Conservation (phyloP, 352 stramenopile genomes). For the Phytopythium ostracodes region DNA sequence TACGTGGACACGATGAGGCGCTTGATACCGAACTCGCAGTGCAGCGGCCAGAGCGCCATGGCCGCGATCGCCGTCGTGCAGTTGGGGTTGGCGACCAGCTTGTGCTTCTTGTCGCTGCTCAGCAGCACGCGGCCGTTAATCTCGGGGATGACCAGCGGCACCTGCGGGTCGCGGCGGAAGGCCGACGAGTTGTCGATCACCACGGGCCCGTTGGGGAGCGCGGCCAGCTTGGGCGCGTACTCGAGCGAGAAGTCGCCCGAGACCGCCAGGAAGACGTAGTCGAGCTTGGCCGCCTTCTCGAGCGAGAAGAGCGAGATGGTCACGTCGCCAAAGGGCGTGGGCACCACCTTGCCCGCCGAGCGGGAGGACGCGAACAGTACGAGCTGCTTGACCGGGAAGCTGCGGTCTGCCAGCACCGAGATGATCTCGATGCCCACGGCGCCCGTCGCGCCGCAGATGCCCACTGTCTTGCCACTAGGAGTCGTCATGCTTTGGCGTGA, state of each 20-base stretch:
- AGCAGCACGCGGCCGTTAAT: slow-evolving; percentile 91
- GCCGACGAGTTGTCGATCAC: slow-evolving; percentile 99
- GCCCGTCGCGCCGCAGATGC: slow-evolving; percentile 85
- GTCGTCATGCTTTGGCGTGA: slow-evolving; percentile 34
- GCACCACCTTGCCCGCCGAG: slow-evolving; percentile 89
- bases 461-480: slow-evolving; percentile 58
- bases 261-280: slow-evolving; percentile 98
- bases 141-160: slow-evolving; percentile 94
- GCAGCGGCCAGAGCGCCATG: slow-evolving; percentile 96
- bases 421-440: slow-evolving; percentile 98
- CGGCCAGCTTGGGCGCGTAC: slow-evolving; percentile 91
- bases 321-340: slow-evolving; percentile 90
- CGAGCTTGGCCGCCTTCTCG: slow-evolving; percentile 88
- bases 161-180: slow-evolving; percentile 90
- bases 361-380: slow-evolving; percentile 94
- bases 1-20: slow-evolving; percentile 96
- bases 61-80: slow-evolving; percentile 97
- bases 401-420: slow-evolving; percentile 73
- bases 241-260: slow-evolving; percentile 96
- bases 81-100: slow-evolving; percentile 99
- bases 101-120: slow-evolving; percentile 40
- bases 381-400: slow-evolving; percentile 91
- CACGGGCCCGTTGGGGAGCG: slow-evolving; percentile 73
- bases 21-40: slow-evolving; percentile 96
- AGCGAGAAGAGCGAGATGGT: slow-evolving; percentile 95